Percentiles rank a stretch among this genome's conserved stretches.
These are phyloP conservation scores for Calonectria hawksworthii DNA, from an alignment of 2,329 filamentous ascomycete species.

Conservation along the genomic window DNA sequence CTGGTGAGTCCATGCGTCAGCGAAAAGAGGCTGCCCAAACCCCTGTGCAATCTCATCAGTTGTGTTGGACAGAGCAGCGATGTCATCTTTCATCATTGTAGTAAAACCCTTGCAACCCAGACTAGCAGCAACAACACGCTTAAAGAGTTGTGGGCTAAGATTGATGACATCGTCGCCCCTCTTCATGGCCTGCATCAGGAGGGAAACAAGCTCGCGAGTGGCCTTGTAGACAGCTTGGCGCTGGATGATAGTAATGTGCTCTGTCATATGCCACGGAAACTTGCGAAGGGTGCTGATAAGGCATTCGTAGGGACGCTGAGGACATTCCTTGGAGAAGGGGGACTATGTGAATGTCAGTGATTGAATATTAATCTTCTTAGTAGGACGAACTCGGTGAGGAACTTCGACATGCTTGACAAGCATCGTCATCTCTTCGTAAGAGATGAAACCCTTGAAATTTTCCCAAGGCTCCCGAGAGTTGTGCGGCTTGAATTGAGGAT, in stretches of 20 bases:
- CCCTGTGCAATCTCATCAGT: conserved; percentile 50
- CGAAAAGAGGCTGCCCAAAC: conserved; percentile 63
- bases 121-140: conserved; percentile 65
- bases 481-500: conserved; percentile 56
- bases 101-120: conserved; percentile 74
- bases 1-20: conserved; percentile 65
- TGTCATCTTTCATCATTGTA: conserved; percentile 71
- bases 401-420: conserved; percentile 74
- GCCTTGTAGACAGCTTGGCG: conserved; percentile 67
- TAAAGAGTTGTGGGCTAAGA: conserved; percentile 66
- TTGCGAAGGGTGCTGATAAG: conserved; percentile 75
- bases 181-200: conserved; percentile 60
- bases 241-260: conserved; percentile 70
- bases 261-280: conserved; percentile 73
- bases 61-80: conserved; percentile 61
- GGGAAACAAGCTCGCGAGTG: conserved; percentile 62
- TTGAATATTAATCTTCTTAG: neutral
- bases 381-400: conserved; percentile 69
- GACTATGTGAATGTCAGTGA: conserved; percentile 57
- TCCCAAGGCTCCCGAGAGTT: conserved; percentile 60
- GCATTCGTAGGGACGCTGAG: conserved; percentile 75
- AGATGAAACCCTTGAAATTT: conserved; percentile 72
- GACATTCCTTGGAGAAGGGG: conserved; percentile 71
- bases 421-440: conserved; percentile 74
- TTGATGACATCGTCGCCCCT: conserved; percentile 56